Evolutionary conservation across 768 basidiomycete species (phyloP).

Genomic region (Boletellus emodensis): DNA sequence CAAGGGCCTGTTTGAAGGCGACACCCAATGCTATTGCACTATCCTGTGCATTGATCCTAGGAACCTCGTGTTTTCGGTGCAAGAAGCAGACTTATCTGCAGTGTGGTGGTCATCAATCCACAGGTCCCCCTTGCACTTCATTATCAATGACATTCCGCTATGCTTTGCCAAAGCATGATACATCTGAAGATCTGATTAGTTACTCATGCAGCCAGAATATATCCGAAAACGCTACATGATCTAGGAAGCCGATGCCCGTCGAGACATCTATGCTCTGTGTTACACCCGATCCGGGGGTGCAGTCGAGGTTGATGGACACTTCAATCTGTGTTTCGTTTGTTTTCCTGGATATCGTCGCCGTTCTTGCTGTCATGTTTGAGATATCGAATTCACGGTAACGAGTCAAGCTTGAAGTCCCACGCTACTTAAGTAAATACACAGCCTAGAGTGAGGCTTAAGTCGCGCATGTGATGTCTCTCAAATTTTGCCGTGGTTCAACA

Average conservation of each 20-base stretch:
- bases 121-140: conserved; percentile 93
- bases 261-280: conserved; percentile 77
- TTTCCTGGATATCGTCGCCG: conserved; percentile 71
- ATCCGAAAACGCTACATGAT: conserved; percentile 64
- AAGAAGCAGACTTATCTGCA: conserved; percentile 72
- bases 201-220: background rate
- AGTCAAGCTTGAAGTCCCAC: no score
- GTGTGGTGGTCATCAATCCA: conserved; percentile 99
- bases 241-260: conserved; percentile 97
- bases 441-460: background rate
- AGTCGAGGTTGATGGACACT: conserved; percentile 81
- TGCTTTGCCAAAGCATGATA: conserved; percentile 97
- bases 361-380: conserved; percentile 41
- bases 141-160: conserved; percentile 84
- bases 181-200: conserved; percentile 59
- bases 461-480: conserved; percentile 11
- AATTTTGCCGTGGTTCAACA: conserved; percentile 6
- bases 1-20: conserved; percentile 92
- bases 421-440: no score
- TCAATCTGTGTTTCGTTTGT: conserved; percentile 90
- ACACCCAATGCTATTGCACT: conserved; percentile 82
- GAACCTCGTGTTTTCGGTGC: conserved; percentile 14
- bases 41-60: conserved; percentile 56
- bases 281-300: conserved; percentile 54
- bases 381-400: no score